phyloP scores from a whole-genome alignment of 2,329 filamentous ascomycete genomes.

The Aphanoascus verrucosus region DNA sequence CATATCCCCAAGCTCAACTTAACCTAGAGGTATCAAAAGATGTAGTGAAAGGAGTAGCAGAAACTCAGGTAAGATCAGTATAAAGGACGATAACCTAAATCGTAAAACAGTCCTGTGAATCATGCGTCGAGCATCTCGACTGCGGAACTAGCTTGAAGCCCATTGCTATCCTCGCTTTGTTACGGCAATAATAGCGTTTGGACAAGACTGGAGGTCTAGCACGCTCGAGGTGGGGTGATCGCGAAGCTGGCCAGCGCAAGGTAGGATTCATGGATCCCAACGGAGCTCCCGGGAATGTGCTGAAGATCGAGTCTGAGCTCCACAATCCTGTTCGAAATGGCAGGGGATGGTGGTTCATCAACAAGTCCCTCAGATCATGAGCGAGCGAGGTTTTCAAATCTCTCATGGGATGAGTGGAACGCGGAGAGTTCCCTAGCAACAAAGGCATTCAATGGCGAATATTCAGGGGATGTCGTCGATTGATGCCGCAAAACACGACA shows the following conservation, averaged over 20 bases:
- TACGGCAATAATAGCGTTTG: neutral
- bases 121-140: neutral
- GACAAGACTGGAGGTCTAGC: neutral
- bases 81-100: neutral
- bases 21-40: too few species aligned
- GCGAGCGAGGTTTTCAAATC: too few species aligned
- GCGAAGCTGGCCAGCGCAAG: neutral
- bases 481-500: too few species aligned
- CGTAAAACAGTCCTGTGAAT: neutral
- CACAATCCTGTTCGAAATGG: neutral
- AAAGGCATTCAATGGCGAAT: too few species aligned
- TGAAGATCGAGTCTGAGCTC: neutral
- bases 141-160: neutral
- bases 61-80: too few species aligned
- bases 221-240: neutral
- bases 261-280: neutral
- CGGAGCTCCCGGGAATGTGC: neutral
- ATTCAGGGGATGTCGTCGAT: too few species aligned
- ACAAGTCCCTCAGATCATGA: neutral
- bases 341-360: neutral
- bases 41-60: too few species aligned
- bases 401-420: too few species aligned
- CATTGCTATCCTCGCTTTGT: neutral
- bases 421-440: too few species aligned
- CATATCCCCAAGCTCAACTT: too few species aligned